Conservation (phyloP, 148 eudicot genomes). For the Chenopodium quinoa region DNA sequence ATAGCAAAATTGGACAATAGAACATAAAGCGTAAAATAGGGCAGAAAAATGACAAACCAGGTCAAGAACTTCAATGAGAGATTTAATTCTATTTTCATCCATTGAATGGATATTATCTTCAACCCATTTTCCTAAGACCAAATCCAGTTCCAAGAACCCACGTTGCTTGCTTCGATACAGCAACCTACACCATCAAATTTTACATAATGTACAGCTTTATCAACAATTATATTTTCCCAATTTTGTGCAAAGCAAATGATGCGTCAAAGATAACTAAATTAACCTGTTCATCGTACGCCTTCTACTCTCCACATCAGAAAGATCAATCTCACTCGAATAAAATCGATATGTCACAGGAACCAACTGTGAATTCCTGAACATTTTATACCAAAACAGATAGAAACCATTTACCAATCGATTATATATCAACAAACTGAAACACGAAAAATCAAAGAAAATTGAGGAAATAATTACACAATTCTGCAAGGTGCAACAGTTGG, state of each 20-base stretch:
- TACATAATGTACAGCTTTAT: neutral
- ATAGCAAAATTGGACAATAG: neutral
- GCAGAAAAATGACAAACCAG: conserved; percentile 44
- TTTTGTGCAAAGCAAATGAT: too few species aligned
- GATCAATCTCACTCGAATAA: conserved; percentile 46
- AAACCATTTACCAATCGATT: neutral
- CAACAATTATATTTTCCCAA: neutral
- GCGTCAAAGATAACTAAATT: too few species aligned
- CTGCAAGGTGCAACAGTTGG: conserved; percentile 3
- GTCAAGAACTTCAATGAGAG: conserved; percentile 86
- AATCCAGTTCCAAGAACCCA: conserved; percentile 87
- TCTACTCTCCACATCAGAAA: conserved; percentile 69
- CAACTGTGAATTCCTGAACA: conserved; percentile 15
- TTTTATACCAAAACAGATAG: neutral
- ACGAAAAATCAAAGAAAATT: neutral
- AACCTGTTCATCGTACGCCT: conserved; percentile 77
- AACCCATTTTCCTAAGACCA: conserved; percentile 94
- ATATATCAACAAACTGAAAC: neutral
- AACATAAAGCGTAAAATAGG: neutral
- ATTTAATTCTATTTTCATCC: conserved; percentile 74
- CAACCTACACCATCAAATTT: conserved; percentile 41
- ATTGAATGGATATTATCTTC: conserved; percentile 75
- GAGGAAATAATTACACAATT: conserved; percentile 2
- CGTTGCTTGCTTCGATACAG: conserved; percentile 95
- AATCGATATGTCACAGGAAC: conserved; percentile 26